Conservation (phyloP, 345 rosid species). For the Abelmoschus esculentus region DNA sequence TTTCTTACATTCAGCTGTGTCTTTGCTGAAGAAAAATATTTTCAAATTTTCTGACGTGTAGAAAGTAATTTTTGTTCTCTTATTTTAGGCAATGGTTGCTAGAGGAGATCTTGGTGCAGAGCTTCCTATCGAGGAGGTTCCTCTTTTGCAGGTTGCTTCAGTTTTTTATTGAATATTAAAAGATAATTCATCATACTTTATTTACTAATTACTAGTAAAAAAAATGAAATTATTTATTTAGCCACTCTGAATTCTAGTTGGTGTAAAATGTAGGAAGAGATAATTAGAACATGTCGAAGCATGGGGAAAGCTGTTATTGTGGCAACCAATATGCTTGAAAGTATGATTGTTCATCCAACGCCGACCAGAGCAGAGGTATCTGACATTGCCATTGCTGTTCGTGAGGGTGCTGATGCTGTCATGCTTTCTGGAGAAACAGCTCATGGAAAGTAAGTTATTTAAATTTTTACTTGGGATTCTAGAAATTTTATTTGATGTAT, state of each 20-base stretch:
- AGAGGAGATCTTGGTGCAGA: conserved; percentile 99
- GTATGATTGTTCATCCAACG: conserved; percentile 86
- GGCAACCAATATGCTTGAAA: conserved; percentile 97
- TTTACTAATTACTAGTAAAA: neutral
- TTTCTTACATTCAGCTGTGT: neutral
- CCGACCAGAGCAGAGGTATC: conserved; percentile 99
- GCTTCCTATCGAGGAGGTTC: conserved; percentile 99
- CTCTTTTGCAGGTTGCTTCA: conserved; percentile 77
- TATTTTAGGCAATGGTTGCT: conserved; percentile 92
- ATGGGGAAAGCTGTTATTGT: conserved; percentile 99
- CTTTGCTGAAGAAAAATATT: neutral
- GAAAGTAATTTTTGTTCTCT: conserved; percentile 9
- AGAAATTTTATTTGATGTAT: neutral
- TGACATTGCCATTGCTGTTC: conserved; percentile 74
- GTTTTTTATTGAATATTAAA: conserved; percentile 15
- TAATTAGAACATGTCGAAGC: conserved; percentile 88
- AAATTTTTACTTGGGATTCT: neutral
- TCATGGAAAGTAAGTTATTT: conserved; percentile 76
- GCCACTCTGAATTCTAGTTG: neutral
- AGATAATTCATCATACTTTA: conserved; percentile 12
- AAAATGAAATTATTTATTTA: conserved; percentile 10
- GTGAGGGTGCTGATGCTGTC: conserved; percentile 96
- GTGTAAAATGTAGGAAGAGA: conserved; percentile 53
- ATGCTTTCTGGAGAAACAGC: conserved; percentile 98
- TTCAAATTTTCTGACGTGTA: neutral